Base-by-base conservation (phyloP, 2,329 filamentous ascomycete species). In the Arthroderma sp. region DNA sequence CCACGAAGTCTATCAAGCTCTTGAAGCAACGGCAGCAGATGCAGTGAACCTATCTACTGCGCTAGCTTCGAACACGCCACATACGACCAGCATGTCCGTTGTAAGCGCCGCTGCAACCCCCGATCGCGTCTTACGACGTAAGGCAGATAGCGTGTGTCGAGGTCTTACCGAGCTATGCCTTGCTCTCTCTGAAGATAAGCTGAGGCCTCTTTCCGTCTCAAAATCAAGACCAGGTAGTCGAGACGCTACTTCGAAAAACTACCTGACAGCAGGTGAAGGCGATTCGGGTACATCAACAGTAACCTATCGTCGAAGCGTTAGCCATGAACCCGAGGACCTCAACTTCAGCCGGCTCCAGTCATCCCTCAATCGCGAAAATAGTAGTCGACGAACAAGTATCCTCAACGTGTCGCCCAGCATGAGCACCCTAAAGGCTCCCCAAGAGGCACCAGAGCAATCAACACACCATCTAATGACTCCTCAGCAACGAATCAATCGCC, bases 111-210 rank as follows among this genome's bases (percentile, higher is more conserved):
- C 49, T 15, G 62, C 63, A 37, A 64, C 68, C 9, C 85, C 87
- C 0, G 91, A 98, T 68, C 83, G 93, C 54, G 88, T 95, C 68
- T 78, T 95, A 15, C 83, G 90, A 53, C 83, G 91, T 61, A 96
- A 95, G 71, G 88, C 89, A 28, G 91, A 98, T 68, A 90, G 87
- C 66, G 83, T 98, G 68, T 97, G 93, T 69, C 86, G 91, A 56
- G 93, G 87, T 66, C 74, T 98, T 62, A 97, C 91, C 0, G 93
- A 98, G 70, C 78, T 98, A 5, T 95, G 89, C 67, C 81, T 98
- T 57, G 87, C 90, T 0, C 75, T 98, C 56, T 84, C 84, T 31
- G 86, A 88, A 61, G 81, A 82, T 41, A 66, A 70, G 28, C 56
- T 69, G 52, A 28, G 25, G 28, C 28, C 44, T 25, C 65, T 64